Base-by-base conservation (phyloP, 305 asterid genomes). In the Petunia hybrid region DNA sequence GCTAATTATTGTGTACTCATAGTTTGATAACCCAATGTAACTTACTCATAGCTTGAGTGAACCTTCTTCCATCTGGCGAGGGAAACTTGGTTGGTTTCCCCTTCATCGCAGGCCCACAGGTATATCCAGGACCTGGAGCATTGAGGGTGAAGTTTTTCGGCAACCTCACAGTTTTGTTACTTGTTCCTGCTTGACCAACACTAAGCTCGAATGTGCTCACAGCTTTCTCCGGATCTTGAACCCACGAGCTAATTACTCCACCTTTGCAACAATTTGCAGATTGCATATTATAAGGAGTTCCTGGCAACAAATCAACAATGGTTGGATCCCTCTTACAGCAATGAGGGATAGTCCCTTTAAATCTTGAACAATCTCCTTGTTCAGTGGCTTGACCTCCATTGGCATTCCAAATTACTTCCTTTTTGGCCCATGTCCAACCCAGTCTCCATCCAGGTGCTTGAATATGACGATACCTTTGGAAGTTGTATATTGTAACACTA, bases 341-440 rank as follows among this genome's bases (percentile, higher is more conserved):
- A 84, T 91, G 94, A 4, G 97, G 97, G 38, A 91, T 83, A 22
- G 1, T 75, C 1, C 65, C 82, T 80, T 87, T 89, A 87, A 89
- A 92, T 48, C 80, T 85, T 5, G 97, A 90, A 81, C 97, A 93
- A 55, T 93, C 94, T 74, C 94, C 93, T 87, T 93, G 94, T 6
- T 91, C 94, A 6, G 90, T 89, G 51, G 94, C 86, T 85, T 89
- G 92, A 69, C 88, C 89, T 35, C 96, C 96, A n/a, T 7, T 3
- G 88, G 87, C 84, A 13, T 6, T 16, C 97, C 93, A 91, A 48
- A 93, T 86, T 64, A 91, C 83, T 81, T 91, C 96, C 61, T 86
- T 86, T 67, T 88, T 88, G 0, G 90, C 87, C 96, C 96, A 92
- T 55, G 82, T 78, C 97, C 97, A 92, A 42, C 92, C 87, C 48